Evolutionary conservation across 176 grass and related monocot species (phyloP).

Genomic region (Triticum timopheevii): DNA sequence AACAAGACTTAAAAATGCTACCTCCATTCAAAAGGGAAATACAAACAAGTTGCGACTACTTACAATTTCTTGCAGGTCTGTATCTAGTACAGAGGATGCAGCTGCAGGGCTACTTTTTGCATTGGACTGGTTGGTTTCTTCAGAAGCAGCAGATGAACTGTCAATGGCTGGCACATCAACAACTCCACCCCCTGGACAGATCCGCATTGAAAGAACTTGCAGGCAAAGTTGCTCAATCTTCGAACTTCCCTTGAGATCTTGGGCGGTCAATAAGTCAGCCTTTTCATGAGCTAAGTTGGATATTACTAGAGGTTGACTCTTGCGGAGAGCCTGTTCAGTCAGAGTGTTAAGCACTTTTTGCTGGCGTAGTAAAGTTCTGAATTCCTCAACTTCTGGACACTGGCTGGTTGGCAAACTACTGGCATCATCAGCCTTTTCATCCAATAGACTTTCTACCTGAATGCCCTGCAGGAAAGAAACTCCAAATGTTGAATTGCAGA

Average conservation of each 20-base stretch:
- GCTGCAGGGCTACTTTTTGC: constrained; percentile 36
- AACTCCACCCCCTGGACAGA: constrained; percentile 42
- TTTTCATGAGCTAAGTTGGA: constrained; percentile 80
- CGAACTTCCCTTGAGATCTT: constrained; percentile 46
- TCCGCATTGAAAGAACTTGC: constrained; percentile 77
- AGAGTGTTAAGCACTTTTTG: constrained; percentile 72
- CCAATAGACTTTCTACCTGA: constrained; percentile 48
- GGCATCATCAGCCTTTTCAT: constrained; percentile 64
- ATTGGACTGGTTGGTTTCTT: constrained; percentile 38
- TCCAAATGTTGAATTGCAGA: constrained; percentile 11
- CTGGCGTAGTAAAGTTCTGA: constrained; percentile 51
- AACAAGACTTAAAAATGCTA: constrained; percentile 7
- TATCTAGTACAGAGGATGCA: constrained; percentile 47
- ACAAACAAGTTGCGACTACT: constrained; percentile 22
- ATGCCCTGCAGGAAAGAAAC: constrained; percentile 66
- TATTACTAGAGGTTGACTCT: constrained; percentile 86
- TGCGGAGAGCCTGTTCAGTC: constrained; percentile 90
- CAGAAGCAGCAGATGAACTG: constrained; percentile 34
- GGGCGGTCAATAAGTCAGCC: constrained; percentile 39
- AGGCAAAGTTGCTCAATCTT: constrained; percentile 85
- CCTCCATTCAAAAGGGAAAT: constrained; percentile 22
- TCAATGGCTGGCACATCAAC: constrained; percentile 44
- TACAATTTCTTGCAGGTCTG: constrained; percentile 88
- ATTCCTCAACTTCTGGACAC: constrained; percentile 66
- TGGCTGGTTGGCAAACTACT: constrained; percentile 28